Conservation (phyloP, 1,284 basidiomycete genomes). For the Trichosporon sp. region DNA sequence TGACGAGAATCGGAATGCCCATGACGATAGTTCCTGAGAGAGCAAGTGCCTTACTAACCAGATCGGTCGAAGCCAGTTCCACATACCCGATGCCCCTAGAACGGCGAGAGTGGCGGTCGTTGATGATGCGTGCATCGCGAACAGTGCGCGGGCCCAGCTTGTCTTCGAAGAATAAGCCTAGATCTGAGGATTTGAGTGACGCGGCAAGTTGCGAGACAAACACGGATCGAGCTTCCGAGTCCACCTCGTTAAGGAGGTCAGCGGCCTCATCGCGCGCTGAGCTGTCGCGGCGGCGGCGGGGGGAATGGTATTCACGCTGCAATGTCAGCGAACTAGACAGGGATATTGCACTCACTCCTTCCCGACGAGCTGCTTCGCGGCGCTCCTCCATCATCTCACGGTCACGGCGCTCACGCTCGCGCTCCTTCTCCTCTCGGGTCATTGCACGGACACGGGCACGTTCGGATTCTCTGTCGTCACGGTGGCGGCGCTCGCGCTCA, state of each 20-base stretch:
- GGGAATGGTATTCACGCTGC: conserved; percentile 28
- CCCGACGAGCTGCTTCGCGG: conserved; percentile 40
- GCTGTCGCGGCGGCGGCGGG: conserved; percentile 59
- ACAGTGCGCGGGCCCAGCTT: conserved; percentile 89
- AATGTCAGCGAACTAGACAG: neutral
- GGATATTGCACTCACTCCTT: conserved; percentile 25
- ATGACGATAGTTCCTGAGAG: conserved; percentile 87
- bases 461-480: conserved; percentile 40
- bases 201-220: conserved; percentile 98
- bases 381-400: conserved; percentile 52
- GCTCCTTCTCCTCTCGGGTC: conserved; percentile 50
- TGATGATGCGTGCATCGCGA: conserved; percentile 92
- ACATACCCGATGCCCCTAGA: conserved; percentile 99
- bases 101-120: conserved; percentile 85
- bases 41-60: conserved; percentile 85
- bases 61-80: conserved; percentile 85
- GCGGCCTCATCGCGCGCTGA: conserved; percentile 70
- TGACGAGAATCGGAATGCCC: conserved; percentile 95
- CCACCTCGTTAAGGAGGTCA: conserved; percentile 59
- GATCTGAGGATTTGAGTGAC: conserved; percentile 88
- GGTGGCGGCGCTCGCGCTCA: conserved; percentile 17
- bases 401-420: conserved; percentile 48
- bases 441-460: conserved; percentile 37
- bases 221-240: conserved; percentile 93
- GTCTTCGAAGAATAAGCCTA: conserved; percentile 98